Evolutionary conservation across 192 early-diverging fungal species (phyloP), one percentile per base, ranked within the genome.

Genomic region (Entomortierella parvispora): DNA sequence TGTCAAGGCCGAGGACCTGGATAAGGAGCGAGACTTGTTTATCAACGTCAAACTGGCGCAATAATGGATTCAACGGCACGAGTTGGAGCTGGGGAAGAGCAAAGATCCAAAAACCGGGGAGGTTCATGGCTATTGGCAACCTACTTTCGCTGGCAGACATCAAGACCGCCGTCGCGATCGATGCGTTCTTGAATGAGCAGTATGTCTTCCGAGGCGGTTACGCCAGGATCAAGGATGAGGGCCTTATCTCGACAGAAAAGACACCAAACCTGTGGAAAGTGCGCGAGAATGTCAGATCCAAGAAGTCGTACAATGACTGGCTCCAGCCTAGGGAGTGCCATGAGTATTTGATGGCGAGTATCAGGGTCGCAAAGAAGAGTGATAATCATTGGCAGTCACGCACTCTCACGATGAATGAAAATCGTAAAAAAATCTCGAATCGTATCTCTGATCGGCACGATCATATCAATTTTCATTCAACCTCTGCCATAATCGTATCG

Each of bases 71-170:
- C 63, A 44, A 2, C 64, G 63, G 22, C 85, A 85, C 33, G 79
- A 80, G 32, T 61, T 74, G 25, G 25, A 71, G 8, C 56, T 85
- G 57, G 50, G 29, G 18, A 76, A 84, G 46, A 88, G 87, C 51
- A 85, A 85, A 8, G 71, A 74, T 32, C 37, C 37, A 5, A 40
- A 40, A 12, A 40, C 37, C 37, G 37, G 37, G 12, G 7, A 40
- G 12, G 37, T 40, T 5, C 85, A 61, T 32, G 82, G 85, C 3
- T 82, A 71, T 86, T 66, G 83, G 85, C 54, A 56, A 61, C 46
- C 32, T 52, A 29, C 80, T 50, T 2, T 76, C 82, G 3, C 81
- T 82, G 33, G 68, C 62, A 2, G 86, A 87, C 37, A 55, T 83
- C 29, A 44, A 58, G 34, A 58, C 57, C 9, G 42, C 57, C 11